Evolutionary conservation across 257 asterid species (phyloP).

Genomic region (Plantago major): DNA sequence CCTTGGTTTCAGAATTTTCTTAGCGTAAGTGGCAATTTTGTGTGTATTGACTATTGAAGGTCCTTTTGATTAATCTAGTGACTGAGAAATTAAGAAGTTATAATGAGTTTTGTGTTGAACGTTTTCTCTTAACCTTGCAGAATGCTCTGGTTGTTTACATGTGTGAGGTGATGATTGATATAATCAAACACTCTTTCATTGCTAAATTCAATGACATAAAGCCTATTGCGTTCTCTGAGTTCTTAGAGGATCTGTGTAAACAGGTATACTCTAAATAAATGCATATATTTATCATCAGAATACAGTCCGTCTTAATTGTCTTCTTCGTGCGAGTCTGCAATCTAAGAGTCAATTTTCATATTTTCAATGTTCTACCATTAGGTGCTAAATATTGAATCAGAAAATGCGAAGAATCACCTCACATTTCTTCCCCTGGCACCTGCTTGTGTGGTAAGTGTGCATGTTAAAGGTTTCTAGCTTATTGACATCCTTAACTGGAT

Average conservation of each 20-base stretch:
- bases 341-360: background rate
- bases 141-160: slow-evolving; percentile 74
- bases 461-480: background rate
- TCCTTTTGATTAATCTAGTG: background rate
- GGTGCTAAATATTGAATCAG: slow-evolving; percentile 70
- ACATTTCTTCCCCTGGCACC: slow-evolving; percentile 90
- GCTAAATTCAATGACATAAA: slow-evolving; percentile 92
- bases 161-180: slow-evolving; percentile 84
- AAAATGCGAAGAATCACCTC: slow-evolving; percentile 57
- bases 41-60: background rate
- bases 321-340: background rate
- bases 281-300: background rate
- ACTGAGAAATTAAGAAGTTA: slow-evolving; percentile 1
- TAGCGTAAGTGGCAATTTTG: slow-evolving; percentile 46
- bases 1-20: slow-evolving; percentile 89
- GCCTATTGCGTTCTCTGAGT: slow-evolving; percentile 90
- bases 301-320: background rate
- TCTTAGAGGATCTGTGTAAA: slow-evolving; percentile 91
- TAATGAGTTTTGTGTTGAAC: slow-evolving; percentile 14
- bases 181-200: slow-evolving; percentile 86
- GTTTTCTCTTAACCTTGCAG: slow-evolving; percentile 48
- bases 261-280: slow-evolving; percentile 51
- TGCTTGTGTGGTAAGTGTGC: slow-evolving; percentile 80
- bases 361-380: slow-evolving; percentile 24
- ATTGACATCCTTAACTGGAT: too few relatives aligned